A percentile compares a stretch with the other conserved stretches of the same genome.
phyloP scores from a whole-genome alignment of 2,329 filamentous ascomycete genomes.

The Clarireedia homoeocarpa region DNA sequence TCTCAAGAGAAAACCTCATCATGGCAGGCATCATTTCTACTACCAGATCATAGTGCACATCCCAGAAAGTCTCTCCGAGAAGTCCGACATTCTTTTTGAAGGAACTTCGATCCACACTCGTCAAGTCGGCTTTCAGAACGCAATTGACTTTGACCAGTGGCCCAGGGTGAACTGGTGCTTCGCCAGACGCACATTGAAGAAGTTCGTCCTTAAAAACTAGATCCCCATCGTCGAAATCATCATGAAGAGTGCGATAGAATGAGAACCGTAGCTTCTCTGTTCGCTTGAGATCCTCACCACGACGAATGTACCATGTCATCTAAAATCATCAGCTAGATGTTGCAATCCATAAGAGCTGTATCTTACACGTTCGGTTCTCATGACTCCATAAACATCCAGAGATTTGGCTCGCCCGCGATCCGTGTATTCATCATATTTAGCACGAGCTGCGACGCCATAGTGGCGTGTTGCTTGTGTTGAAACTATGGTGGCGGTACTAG shows the following conservation, averaged over 20 bases:
- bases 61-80: neutral
- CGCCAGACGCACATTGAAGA: neutral
- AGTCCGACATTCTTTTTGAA: neutral
- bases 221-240: neutral
- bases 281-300: slow-evolving; percentile 14
- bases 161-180: neutral
- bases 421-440: neutral
- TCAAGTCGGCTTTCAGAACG: neutral
- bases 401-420: slow-evolving; percentile 8
- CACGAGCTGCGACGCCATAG: slow-evolving; percentile 14
- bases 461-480: slow-evolving; percentile 17
- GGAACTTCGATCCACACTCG: rapidly evolving
- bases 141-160: neutral
- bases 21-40: neutral
- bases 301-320: slow-evolving; percentile 22
- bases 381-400: neutral
- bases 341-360: neutral
- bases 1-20: slow-evolving; percentile 1
- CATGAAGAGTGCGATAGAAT: slow-evolving; percentile 12
- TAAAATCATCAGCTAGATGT: neutral
- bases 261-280: slow-evolving; percentile 11
- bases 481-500: slow-evolving; percentile 10
- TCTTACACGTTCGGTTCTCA: neutral
- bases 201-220: slow-evolving; percentile 14
- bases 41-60: neutral